Base-by-base conservation (phyloP, 129 eudicot genomes). In the Escallonia herrerae region DNA sequence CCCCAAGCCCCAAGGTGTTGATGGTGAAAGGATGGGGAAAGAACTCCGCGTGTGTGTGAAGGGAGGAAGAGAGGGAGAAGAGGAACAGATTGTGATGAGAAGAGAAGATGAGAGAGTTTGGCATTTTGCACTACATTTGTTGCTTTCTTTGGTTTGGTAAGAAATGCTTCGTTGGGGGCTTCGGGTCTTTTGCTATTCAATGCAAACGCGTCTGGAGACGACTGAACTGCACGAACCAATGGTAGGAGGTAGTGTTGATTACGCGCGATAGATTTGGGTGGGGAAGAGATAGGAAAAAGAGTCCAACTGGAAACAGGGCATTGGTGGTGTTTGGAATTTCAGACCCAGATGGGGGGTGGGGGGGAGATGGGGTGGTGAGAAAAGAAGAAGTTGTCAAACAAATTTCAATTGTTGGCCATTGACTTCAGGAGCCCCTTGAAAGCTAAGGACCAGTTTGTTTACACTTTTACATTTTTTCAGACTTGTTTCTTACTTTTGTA, bases 51-150 rank as follows among this genome's bases (percentile, higher is more conserved):
- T 15, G 33, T 22, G 33, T 22, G 33, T 22, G 33, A 22, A 22
- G 33, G 33, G 33, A 22, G 33, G 33, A 22, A 67, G 45, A 57
- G 57, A 14, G 76, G 46, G n/a, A 64, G 43, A n/a, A n/a, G n/a
- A 53, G 43, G 69, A 7, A 62, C 47, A 60, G 69, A 33, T 3
- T 58, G 33, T 61, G 65, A 61, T n/a, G 9, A 49, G 54, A 49
- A 49, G 54, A 3, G 54, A 49, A 49, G 77, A 47, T 64, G 72
- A 60, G 62, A n/a, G n/a, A 64, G 73, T 68, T 80, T 74, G 80
- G 83, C 83, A 55, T 78, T 76, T 66, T 70, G 82, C 68, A 56
- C 68, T 69, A n/a, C n/a, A n/a, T n/a, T n/a, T n/a, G n/a, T n/a
- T n/a, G n/a, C n/a, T n/a, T n/a, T n/a, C n/a, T n/a, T n/a, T n/a